phyloP scores from a whole-genome alignment of 305 asterid genomes.

The Striga hermonthica region DNA sequence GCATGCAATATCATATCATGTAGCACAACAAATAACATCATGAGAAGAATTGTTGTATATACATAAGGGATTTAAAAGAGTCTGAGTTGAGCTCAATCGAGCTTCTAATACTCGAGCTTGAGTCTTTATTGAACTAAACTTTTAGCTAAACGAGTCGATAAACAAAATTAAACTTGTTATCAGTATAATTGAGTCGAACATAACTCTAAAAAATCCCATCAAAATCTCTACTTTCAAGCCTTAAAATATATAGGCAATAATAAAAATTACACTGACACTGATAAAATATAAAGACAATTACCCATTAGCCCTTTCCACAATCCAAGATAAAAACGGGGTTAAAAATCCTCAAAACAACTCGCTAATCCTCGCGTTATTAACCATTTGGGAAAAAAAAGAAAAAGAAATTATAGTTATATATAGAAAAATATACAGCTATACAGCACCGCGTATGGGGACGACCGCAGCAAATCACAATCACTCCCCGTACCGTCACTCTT shows the following conservation, averaged over 20 bases:
- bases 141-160: too few species aligned
- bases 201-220: too few species aligned
- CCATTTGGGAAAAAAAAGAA: not conserved
- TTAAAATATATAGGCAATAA: constrained; percentile 7
- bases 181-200: too few species aligned
- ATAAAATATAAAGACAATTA: constrained; percentile 7
- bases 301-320: constrained; percentile 22
- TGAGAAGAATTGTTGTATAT: too few species aligned
- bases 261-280: constrained; percentile 1
- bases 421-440: constrained; percentile 33
- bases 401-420: not conserved
- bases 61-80: too few species aligned
- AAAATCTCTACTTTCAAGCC: too few species aligned
- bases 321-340: constrained; percentile 32
- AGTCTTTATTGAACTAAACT: too few species aligned
- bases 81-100: too few species aligned
- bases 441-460: constrained; percentile 28
- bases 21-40: too few species aligned
- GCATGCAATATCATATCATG: too few species aligned
- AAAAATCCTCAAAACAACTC: constrained; percentile 15
- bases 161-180: too few species aligned
- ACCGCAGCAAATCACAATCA: constrained; percentile 31
- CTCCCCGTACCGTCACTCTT: not conserved
- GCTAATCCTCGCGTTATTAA: constrained; percentile 31
- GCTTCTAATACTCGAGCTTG: too few species aligned